phyloP scores from a whole-genome alignment of 163 green algal genomes.

The Prototheca wickerhamii region DNA sequence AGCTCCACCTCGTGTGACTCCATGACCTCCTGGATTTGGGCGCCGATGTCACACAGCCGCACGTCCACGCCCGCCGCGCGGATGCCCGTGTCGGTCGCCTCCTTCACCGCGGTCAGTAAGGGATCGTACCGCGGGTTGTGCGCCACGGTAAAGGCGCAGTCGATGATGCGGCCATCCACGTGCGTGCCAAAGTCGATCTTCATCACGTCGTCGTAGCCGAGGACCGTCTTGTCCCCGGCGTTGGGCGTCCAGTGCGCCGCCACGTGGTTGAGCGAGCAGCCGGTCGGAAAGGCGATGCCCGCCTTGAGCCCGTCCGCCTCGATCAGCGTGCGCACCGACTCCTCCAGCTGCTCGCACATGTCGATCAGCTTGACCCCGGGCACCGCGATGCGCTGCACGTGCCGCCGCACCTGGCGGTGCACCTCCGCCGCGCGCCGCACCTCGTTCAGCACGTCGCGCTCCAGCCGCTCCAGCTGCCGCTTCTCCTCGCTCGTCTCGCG shows the following conservation, averaged over 20 bases:
- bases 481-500: slow-evolving; percentile 87
- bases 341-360: slow-evolving; percentile 92
- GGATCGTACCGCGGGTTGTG: slow-evolving; percentile 87
- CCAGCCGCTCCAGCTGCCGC: slow-evolving; percentile 71
- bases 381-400: slow-evolving; percentile 81
- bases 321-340: slow-evolving; percentile 79
- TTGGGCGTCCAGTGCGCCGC: slow-evolving; percentile 98
- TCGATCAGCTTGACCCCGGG: slow-evolving; percentile 83
- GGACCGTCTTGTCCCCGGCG: slow-evolving; percentile 90
- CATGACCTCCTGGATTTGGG: slow-evolving; percentile 91
- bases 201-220: slow-evolving; percentile 97
- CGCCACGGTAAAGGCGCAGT: slow-evolving; percentile 93
- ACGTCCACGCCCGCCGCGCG: slow-evolving; percentile 86
- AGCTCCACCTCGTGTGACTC: slow-evolving; percentile 96
- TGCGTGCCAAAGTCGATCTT: slow-evolving; percentile 92
- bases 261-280: slow-evolving; percentile 93
- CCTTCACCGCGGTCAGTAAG: slow-evolving; percentile 70
- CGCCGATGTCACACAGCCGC: slow-evolving; percentile 91
- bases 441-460: slow-evolving; percentile 78
- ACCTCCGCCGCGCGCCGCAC: slow-evolving; percentile 88
- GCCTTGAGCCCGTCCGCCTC: slow-evolving; percentile 80
- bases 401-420: slow-evolving; percentile 87
- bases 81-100: slow-evolving; percentile 89
- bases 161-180: slow-evolving; percentile 92
- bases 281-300: slow-evolving; percentile 63